phyloP scores from a whole-genome alignment of 2,329 filamentous ascomycete genomes.

The Phaeophleospora eucalypticola region DNA sequence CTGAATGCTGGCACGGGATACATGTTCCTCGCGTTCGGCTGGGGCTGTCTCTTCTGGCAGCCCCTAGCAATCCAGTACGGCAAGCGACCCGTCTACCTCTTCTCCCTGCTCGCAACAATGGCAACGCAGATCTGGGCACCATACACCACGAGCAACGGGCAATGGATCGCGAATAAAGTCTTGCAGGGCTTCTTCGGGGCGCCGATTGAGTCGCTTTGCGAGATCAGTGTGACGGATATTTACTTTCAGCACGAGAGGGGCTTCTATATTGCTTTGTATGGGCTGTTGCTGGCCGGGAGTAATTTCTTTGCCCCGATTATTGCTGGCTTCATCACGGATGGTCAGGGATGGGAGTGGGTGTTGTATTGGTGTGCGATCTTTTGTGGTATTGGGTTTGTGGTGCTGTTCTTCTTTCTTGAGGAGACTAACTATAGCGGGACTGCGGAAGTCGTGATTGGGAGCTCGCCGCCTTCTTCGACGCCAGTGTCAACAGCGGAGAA shows the following conservation, averaged over 20 bases:
- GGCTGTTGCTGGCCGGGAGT: conserved; percentile 21
- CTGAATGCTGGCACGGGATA: conserved; percentile 49
- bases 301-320: conserved; percentile 40
- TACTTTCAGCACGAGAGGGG: conserved; percentile 32
- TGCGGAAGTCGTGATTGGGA: conserved; percentile 9
- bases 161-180: conserved; percentile 45
- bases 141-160: conserved; percentile 42
- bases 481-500: not conserved
- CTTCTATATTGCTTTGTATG: conserved; percentile 29
- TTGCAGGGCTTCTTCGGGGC: conserved; percentile 48
- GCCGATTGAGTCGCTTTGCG: conserved; percentile 48
- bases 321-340: conserved; percentile 49
- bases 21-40: conserved; percentile 25
- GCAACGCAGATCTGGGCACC: conserved; percentile 44
- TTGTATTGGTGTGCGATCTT: conserved; percentile 54
- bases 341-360: conserved; percentile 49
- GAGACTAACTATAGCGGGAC: conserved; percentile 51
- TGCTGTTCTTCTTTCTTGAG: conserved; percentile 58
- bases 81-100: conserved; percentile 47
- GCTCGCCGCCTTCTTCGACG: not conserved
- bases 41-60: conserved; percentile 52
- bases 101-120: conserved; percentile 40
- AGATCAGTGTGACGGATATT: conserved; percentile 30
- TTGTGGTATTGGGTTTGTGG: conserved; percentile 44
- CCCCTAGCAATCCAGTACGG: conserved; percentile 52